These are phyloP conservation scores for Ceratobasidium sp. DNA, from an alignment of 1,284 basidiomycete genomes.

Conservation along the genomic window DNA sequence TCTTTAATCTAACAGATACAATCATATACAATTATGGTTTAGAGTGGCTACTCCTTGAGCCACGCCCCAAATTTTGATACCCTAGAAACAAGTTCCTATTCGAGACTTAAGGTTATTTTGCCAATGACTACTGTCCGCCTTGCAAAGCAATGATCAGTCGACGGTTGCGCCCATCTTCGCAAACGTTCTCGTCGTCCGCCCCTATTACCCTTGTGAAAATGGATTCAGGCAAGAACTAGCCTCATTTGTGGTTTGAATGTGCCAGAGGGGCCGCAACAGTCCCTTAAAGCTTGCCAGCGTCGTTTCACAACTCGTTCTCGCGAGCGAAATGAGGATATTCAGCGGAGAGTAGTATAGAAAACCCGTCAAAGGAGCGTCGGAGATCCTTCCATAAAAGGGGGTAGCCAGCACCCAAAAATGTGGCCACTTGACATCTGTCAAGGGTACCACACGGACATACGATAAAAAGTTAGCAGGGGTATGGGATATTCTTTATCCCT, in stretches of 20 bases:
- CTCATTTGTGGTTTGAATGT: not conserved
- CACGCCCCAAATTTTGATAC: not conserved
- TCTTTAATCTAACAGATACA: constrained; percentile 13
- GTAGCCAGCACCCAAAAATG: not conserved
- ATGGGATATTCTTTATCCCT: not conserved
- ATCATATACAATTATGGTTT: not conserved
- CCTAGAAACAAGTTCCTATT: not conserved
- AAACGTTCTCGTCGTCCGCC: not conserved
- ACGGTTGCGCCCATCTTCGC: not conserved
- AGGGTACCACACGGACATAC: not conserved
- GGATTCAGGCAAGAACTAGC: not conserved
- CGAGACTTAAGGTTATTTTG: not conserved
- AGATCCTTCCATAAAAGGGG: not conserved
- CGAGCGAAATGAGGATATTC: not conserved
- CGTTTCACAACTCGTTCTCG: not conserved
- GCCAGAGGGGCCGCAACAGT: not conserved
- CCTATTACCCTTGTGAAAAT: not conserved
- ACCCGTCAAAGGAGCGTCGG: constrained; percentile 1
- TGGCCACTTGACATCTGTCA: not conserved
- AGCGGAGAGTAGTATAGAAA: not conserved
- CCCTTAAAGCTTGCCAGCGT: too few species aligned
- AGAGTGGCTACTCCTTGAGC: constrained; percentile 14
- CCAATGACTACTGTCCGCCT: not conserved
- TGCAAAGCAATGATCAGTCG: not conserved
- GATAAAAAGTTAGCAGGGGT: not conserved